Evolutionary conservation across 2,329 filamentous ascomycete genomes (phyloP).

Genomic region (Arthrobotrys entomopaga): DNA sequence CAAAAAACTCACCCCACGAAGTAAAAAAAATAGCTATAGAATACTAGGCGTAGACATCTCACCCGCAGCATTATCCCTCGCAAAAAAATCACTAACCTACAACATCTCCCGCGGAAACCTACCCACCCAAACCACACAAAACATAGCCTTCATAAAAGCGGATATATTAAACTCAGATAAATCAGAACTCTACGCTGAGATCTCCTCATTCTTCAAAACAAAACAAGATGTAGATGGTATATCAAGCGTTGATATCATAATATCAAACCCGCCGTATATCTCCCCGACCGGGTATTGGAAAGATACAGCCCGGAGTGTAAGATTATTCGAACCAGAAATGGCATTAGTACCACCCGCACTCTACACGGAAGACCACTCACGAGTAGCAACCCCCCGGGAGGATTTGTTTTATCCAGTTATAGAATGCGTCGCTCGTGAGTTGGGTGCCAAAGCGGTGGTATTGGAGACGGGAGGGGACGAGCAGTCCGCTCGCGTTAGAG

Average conservation of each 20-base stretch:
- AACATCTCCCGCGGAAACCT: constrained; percentile 63
- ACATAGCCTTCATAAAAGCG: constrained; percentile 64
- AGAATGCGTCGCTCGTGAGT: constrained; percentile 38
- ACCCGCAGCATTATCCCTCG: constrained; percentile 71
- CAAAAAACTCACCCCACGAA: constrained; percentile 57
- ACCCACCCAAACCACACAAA: constrained; percentile 54
- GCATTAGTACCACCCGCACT: constrained; percentile 75
- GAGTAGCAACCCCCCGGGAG: constrained; percentile 17
- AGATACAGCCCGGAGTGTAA: constrained; percentile 77
- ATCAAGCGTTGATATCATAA: constrained; percentile 71
- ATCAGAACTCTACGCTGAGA: constrained; percentile 60
- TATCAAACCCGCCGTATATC: constrained; percentile 93
- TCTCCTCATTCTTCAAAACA: constrained; percentile 63
- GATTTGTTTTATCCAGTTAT: constrained; percentile 58
- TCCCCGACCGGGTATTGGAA: constrained; percentile 72
- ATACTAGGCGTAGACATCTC: constrained; percentile 82
- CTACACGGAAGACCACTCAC: neutral
- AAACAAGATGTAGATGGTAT: neutral
- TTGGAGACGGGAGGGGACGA: constrained; percentile 58
- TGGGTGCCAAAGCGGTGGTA: constrained; percentile 54
- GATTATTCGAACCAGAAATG: constrained; percentile 80
- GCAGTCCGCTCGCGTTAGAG: constrained; percentile 56
- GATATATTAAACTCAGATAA: constrained; percentile 62
- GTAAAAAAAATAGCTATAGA: constrained; percentile 64
- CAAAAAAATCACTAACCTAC: constrained; percentile 71